Conservation (phyloP, 768 basidiomycete genomes). For the Trametes villosa region DNA sequence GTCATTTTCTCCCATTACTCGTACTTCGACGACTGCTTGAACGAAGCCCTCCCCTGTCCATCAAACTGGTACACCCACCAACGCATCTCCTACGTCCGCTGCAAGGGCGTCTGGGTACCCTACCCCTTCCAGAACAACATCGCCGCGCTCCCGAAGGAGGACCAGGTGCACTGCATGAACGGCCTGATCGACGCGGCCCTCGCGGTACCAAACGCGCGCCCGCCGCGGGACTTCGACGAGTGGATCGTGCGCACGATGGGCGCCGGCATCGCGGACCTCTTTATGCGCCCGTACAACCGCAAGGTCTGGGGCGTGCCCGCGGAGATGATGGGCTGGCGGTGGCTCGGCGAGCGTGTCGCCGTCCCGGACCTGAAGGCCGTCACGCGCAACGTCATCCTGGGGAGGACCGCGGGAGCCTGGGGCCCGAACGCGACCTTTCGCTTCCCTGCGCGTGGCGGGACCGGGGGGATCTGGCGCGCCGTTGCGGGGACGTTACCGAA, state of each 20-base stretch:
- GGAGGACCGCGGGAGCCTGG: neutral
- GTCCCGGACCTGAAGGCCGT: neutral
- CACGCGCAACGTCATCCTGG: neutral
- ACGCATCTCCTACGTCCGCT: neutral
- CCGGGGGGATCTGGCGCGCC: neutral
- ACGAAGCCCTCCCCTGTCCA: neutral
- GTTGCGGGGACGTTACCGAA: neutral
- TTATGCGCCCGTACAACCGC: neutral
- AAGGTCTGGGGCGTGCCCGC: neutral
- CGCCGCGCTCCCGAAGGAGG: neutral
- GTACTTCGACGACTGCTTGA: neutral
- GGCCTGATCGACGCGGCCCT: neutral
- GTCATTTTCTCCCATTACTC: neutral
- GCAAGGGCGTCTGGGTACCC: neutral
- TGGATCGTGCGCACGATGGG: constrained; percentile 1
- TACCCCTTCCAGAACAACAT: neutral
- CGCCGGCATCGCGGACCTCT: neutral
- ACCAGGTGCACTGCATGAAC: neutral
- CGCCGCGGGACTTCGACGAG: neutral
- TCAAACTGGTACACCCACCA: neutral
- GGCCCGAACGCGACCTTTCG: neutral
- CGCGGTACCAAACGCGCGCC: neutral
- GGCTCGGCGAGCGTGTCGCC: neutral
- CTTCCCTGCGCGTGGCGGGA: neutral
- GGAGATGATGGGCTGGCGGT: neutral